phyloP scores from a whole-genome alignment of 1,139 yeast genomes.

The Candida neerlandica region DNA sequence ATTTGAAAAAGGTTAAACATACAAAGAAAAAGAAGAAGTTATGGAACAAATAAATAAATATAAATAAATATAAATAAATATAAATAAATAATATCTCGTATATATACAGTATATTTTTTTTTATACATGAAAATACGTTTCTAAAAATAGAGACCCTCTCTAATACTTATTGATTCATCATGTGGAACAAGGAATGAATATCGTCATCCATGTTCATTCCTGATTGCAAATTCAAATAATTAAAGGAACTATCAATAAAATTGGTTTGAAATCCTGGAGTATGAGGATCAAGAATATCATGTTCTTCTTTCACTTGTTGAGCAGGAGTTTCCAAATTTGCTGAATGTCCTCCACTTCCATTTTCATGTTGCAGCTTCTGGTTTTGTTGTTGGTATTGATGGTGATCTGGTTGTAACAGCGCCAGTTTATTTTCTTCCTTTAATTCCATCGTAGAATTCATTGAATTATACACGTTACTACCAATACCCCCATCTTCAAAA shows the following conservation, averaged over 20 bases:
- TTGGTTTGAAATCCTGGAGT: slow-evolving; percentile 44
- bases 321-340: slow-evolving; percentile 10
- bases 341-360: neutral
- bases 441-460: slow-evolving; percentile 5
- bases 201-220: slow-evolving; percentile 44
- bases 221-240: slow-evolving; percentile 49
- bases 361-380: neutral
- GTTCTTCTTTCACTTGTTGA: slow-evolving; percentile 11
- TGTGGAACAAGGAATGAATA: slow-evolving; percentile 33
- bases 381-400: slow-evolving; percentile 3
- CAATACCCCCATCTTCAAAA: slow-evolving; percentile 12
- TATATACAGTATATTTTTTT: neutral
- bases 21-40: slow-evolving; percentile 18
- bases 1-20: slow-evolving; percentile 32
- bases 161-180: slow-evolving; percentile 17
- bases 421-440: neutral
- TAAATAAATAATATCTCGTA: neutral
- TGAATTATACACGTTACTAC: slow-evolving; percentile 20
- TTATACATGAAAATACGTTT: neutral
- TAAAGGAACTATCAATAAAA: slow-evolving; percentile 46
- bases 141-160: neutral
- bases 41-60: slow-evolving; percentile 15
- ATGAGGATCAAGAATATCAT: slow-evolving; percentile 20
- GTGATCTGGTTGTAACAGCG: neutral
- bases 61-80: slow-evolving; percentile 1